Percentiles rank a stretch among this genome's conserved stretches.
Conservation (phyloP, 2,329 filamentous ascomycete species). For the Cercospora zeina region DNA sequence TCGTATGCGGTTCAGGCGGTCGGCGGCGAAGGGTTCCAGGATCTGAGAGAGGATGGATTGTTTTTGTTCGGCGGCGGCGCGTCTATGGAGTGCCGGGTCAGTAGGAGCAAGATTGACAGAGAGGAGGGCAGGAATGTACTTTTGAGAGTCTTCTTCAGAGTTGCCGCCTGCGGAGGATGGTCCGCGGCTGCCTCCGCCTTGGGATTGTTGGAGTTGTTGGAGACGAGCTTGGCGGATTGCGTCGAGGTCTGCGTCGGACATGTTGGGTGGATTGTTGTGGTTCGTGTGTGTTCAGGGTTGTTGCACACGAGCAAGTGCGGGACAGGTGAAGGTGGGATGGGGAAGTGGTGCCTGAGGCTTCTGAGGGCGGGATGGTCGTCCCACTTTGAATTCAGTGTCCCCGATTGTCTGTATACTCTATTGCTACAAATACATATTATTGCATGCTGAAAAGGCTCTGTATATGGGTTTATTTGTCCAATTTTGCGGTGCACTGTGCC, state of each 20-base stretch:
- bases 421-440: too few species aligned
- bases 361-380: too few species aligned
- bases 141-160: constrained; percentile 59
- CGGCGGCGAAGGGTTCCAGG: constrained; percentile 87
- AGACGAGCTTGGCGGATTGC: constrained; percentile 89
- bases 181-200: constrained; percentile 48
- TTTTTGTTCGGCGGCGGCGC: constrained; percentile 56
- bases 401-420: too few species aligned
- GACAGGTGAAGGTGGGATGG: neutral
- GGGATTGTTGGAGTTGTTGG: constrained; percentile 79
- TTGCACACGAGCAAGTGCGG: neutral
- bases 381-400: too few species aligned
- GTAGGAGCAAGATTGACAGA: constrained; percentile 32
- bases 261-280: constrained; percentile 36
- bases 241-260: constrained; percentile 68
- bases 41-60: constrained; percentile 83
- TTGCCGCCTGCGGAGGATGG: constrained; percentile 48
- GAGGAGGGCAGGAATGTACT: constrained; percentile 46
- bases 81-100: constrained; percentile 25
- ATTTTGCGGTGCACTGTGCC: too few species aligned
- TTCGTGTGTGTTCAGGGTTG: neutral
- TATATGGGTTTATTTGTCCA: too few species aligned
- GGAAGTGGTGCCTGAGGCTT: neutral
- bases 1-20: constrained; percentile 89
- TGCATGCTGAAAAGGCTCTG: too few species aligned